Base-by-base conservation (phyloP, 108 stramenopile genomes). In the Conticribra guillardii region DNA sequence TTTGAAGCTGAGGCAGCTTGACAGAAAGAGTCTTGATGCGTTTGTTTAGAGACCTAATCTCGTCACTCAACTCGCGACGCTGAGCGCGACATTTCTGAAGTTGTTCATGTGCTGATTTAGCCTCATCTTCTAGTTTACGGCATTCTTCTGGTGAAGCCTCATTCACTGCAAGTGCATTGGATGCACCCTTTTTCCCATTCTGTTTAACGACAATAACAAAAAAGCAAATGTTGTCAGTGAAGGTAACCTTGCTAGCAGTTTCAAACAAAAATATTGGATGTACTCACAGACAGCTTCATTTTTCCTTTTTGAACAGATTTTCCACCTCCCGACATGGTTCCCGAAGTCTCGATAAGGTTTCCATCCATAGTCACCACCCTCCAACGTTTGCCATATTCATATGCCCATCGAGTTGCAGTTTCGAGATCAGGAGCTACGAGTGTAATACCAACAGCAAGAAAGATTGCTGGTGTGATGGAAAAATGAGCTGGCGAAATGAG, bases 271-370 rank as follows among this genome's bases (percentile, higher is more conserved):
- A 14, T 2, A 21, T 0, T 41, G 21, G 29, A 7, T 28, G 1
- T 49, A 85, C 92, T 87, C 80, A 89, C 92, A 52, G 80, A 74
- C 31, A 95, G 60, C 29, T 82, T 79, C 93, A 98, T 98, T 19
- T 89, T 89, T 4, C 96, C 97, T 46, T 75, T 88, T 27, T 86
- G 81, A 24, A 89, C 88, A 14, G 67, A 67, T 11, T 87, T 89
- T 4, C 99, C 99, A n/a, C 99, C 99, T 16, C 99, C 99, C 0
- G 97, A 84, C 99, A 99, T 99, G 31, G 99, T 96, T 28, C 99
- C 99, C 17, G 95, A 91, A 3, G 91, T 95, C 60, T 99, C 99
- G 54, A 99, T 98, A 48, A 99, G 81, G 66, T 98, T 86, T 7
- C 99, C 99, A 58, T 89, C 88, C 4, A 87, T 31, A 1, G 99